phyloP scores from a whole-genome alignment of 2,329 filamentous ascomycete species.

The Verticillium tricorpus region DNA sequence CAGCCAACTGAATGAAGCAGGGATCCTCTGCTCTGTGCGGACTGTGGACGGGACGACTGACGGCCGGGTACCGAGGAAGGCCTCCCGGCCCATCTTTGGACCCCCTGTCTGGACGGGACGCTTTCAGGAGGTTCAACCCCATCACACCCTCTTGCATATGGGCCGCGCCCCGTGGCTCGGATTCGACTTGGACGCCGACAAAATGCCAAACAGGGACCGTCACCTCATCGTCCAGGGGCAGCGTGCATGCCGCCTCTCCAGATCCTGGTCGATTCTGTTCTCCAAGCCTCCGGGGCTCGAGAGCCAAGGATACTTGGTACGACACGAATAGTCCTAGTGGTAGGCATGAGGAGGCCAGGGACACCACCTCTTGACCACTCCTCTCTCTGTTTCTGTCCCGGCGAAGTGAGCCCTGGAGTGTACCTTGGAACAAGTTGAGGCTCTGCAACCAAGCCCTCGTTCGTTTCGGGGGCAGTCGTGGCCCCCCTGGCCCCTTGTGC shows the following conservation, averaged over 20 bases:
- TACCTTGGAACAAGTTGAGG: neutral
- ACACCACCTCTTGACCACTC: neutral
- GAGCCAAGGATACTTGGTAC: neutral
- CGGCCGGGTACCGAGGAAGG: neutral
- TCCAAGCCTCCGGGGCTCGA: neutral
- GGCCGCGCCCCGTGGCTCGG: neutral
- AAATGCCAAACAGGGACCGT: neutral
- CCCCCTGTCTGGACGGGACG: neutral
- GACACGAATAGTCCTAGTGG: neutral
- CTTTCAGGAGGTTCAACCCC: neutral
- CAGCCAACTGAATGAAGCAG: neutral
- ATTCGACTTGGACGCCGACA: neutral
- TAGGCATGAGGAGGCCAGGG: neutral
- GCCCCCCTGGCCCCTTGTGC: neutral
- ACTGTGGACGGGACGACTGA: neutral
- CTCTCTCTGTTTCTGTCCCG: neutral
- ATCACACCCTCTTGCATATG: neutral
- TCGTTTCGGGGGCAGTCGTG: neutral
- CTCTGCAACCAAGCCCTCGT: neutral
- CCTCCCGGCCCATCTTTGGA: neutral
- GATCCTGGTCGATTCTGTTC: neutral
- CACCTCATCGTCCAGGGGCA: neutral
- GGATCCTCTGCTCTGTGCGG: neutral
- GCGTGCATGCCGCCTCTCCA: neutral
- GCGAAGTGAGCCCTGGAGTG: neutral